Evolutionary conservation across 1,139 yeast genomes (phyloP), one percentile per base, ranked within the genome.

Genomic region (Chernovozyma sophiae-reginae): DNA sequence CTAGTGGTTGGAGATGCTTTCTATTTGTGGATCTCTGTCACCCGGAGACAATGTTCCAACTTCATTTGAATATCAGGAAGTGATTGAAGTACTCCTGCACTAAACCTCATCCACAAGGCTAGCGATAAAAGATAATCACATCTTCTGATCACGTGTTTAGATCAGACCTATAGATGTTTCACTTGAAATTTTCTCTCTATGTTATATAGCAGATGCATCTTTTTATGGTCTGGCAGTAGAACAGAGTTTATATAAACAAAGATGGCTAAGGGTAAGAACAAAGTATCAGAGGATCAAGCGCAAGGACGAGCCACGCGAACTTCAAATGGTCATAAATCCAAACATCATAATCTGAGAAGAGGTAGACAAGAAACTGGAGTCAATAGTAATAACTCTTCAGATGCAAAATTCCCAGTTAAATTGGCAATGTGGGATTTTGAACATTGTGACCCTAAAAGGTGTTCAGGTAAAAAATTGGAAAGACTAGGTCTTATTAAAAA

Each of bases 361-460:
- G 76, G 77, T 2, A 61, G 76, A 32, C 79, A 72, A 45, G 81
- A 75, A 51, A 48, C 56, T 2, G 62, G 59, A 1, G 49, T 55
- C 12, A 43, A 42, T 11, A 42, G 43, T 13, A 15, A 16, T 7
- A 29, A 25, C 8, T 23, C 20, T 3, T 30, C 34, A 18, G 43
- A 43, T 11, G 48, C 48, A 18, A 64, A 68, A 33, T 81, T 81
- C 48, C 92, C 89, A 1, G 76, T 82, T 18, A 82, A 82, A 52
- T 52, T 84, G 28, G 92, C 90, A 10, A 85, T 85, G 95, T 85
- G 95, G 97, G 92, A 92, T 60, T 92, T 94, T 55, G 96, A 90
- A 50, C 99, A 92, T 58, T 92, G 99, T 64, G 98, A 92, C 60
- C 99, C 99, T 3, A 94, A 94, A 56, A 73, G 97, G 55, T 92